Conservation (phyloP, 306 rosid genomes). For the Quercus engelmannii region DNA sequence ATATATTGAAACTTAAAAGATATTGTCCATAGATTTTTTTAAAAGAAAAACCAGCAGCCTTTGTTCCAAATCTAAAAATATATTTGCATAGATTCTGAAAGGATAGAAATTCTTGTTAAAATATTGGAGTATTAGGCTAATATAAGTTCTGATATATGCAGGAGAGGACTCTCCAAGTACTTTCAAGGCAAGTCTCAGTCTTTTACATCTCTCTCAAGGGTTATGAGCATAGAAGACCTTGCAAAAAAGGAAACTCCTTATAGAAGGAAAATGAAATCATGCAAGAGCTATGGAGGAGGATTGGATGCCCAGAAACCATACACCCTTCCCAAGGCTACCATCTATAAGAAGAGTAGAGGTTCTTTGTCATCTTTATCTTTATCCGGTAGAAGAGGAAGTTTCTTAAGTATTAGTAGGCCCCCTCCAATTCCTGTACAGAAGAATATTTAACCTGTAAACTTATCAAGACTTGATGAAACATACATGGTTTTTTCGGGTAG, state of each 20-base stretch:
- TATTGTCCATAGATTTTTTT: neutral
- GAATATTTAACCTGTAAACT: neutral
- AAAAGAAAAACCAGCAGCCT: neutral
- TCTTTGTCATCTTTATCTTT: slow-evolving; percentile 18
- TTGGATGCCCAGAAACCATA: slow-evolving; percentile 30
- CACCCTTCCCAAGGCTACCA: slow-evolving; percentile 39
- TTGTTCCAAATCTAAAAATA: neutral
- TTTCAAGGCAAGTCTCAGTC: slow-evolving; percentile 55
- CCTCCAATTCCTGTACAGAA: slow-evolving; percentile 23
- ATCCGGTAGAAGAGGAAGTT: slow-evolving; percentile 19
- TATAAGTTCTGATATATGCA: slow-evolving; percentile 16
- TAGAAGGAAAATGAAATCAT: slow-evolving; percentile 33
- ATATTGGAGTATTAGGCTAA: neutral
- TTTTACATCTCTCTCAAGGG: slow-evolving; percentile 44
- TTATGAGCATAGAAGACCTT: slow-evolving; percentile 41
- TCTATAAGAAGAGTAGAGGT: slow-evolving; percentile 32
- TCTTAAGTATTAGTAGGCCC: slow-evolving; percentile 13
- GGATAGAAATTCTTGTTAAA: neutral
- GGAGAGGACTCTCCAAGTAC: slow-evolving; percentile 57
- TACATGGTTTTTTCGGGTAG: neutral
- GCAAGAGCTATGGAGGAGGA: slow-evolving; percentile 50
- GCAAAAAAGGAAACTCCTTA: slow-evolving; percentile 41
- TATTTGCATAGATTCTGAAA: neutral
- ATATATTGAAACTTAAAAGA: too few relatives aligned
- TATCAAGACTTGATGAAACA: neutral